Conservation (phyloP, 441 rosid species). For the Populus trichocarpa region DNA sequence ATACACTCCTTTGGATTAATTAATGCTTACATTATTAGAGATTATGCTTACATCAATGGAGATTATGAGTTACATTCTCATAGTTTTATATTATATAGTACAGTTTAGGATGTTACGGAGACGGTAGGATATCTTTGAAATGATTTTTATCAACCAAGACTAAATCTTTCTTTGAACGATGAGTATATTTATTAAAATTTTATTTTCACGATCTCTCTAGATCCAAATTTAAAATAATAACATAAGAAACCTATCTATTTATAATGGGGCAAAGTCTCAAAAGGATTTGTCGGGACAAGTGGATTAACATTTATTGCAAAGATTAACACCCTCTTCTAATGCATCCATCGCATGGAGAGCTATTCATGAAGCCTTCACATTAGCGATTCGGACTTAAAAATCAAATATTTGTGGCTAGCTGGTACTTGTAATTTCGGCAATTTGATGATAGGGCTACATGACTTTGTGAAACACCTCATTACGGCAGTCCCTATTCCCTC, state of each 20-base stretch:
- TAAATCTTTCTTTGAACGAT: no score
- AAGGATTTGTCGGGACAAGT: no score
- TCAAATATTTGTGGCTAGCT: not conserved
- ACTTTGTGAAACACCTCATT: not conserved
- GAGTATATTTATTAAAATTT: no score
- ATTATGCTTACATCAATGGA: not conserved
- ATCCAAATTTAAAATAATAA: no score
- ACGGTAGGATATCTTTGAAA: conserved; percentile 1
- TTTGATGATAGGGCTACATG: not conserved
- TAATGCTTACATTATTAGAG: conserved; percentile 30
- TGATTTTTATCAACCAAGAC: conserved; percentile 18
- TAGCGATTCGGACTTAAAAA: not conserved
- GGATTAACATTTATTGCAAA: no score
- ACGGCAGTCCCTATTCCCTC: not conserved
- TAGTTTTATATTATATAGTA: conserved; percentile 11
- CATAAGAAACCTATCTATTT: no score
- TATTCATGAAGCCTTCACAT: no score
- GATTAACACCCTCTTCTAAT: no score
- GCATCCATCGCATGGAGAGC: no score
- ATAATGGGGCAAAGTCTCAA: no score
- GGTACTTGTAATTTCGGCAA: not conserved
- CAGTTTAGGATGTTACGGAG: conserved; percentile 18
- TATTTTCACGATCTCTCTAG: no score
- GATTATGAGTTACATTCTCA: conserved; percentile 19
- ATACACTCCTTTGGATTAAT: conserved; percentile 7